Base-by-base conservation (phyloP, 495 filamentous ascomycete species). In the Emericellopsis terricola region DNA sequence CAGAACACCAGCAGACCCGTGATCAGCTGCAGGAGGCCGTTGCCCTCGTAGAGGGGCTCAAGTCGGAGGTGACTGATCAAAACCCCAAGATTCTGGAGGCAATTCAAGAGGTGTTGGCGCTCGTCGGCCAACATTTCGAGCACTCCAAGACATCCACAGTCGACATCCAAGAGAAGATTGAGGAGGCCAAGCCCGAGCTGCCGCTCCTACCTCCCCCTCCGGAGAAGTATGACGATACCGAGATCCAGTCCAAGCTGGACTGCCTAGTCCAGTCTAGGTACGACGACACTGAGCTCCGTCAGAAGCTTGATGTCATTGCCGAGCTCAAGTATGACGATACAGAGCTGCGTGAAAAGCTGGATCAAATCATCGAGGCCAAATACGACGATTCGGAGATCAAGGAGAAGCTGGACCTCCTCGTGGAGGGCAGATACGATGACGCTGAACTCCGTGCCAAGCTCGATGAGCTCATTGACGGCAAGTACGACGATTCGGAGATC, bases 221-320 rank as follows among this genome's bases (percentile, higher is more conserved):
- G 0, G 59, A 69, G 37, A n/a, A n/a, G n/a, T n/a, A n/a, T n/a
- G n/a, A n/a, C n/a, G n/a, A n/a, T n/a, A n/a, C n/a, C n/a, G n/a
- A n/a, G n/a, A n/a, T n/a, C n/a, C n/a, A n/a, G n/a, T n/a, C n/a
- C n/a, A n/a, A n/a, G n/a, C n/a, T n/a, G n/a, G n/a, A n/a, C n/a
- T n/a, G n/a, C n/a, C n/a, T n/a, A n/a, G n/a, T n/a, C n/a, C n/a
- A 51, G 13, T 11, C 44, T 20, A 64, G 62, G 41, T 82, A 78
- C 30, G 77, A 84, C 50, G 78, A 91, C 48, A 67, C 57, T 4
- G 62, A 56, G 27, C 65, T 93, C 3, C 78, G 83, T 21, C 69
- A 75, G 35, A 94, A 94, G 56, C 67, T 97, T n/a, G 76, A 97
- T 51, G 71, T 67, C 41, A 63, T 97, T 7, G 60, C 94, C 18